Evolutionary conservation across 345 rosid species (phyloP).

Genomic region (Arabis alpina): DNA sequence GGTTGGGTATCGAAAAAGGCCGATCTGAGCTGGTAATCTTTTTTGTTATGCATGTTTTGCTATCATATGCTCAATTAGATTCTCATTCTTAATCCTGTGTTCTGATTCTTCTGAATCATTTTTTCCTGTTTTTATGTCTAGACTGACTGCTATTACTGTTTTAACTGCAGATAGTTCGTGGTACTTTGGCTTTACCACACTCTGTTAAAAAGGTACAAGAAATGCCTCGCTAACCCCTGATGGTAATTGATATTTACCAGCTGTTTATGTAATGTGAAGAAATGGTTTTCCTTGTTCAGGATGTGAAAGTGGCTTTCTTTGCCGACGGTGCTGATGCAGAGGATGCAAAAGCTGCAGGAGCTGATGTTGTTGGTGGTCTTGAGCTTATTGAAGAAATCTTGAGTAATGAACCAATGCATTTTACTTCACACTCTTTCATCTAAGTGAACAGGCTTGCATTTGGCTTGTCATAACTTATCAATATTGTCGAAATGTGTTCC

Average conservation of each 20-base stretch:
- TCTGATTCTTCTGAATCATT: neutral
- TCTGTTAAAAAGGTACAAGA: slow-evolving; percentile 77
- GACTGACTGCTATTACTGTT: too few relatives aligned
- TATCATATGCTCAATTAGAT: neutral
- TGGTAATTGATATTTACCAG: neutral
- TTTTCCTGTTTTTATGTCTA: neutral
- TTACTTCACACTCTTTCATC: slow-evolving; percentile 1
- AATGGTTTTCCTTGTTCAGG: slow-evolving; percentile 52
- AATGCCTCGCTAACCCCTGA: slow-evolving; percentile 19
- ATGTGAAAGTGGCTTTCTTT: slow-evolving; percentile 83
- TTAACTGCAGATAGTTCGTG: slow-evolving; percentile 80
- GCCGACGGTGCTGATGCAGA: slow-evolving; percentile 96
- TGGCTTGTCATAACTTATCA: slow-evolving; percentile 16
- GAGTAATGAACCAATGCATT: slow-evolving; percentile 51
- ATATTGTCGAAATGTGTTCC: neutral
- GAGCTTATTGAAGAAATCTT: slow-evolving; percentile 86
- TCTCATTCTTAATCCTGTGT: neutral
- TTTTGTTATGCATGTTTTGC: neutral
- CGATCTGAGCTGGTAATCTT: slow-evolving; percentile 78
- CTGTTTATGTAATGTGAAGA: neutral
- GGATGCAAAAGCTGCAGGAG: slow-evolving; percentile 96
- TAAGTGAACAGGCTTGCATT: slow-evolving; percentile 2
- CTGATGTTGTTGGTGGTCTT: slow-evolving; percentile 89
- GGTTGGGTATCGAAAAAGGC: slow-evolving; percentile 70
- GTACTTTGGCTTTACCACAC: slow-evolving; percentile 83